Evolutionary conservation across 1,139 yeast genomes (phyloP).

Genomic region (Barnettozyma hawaiiensis): DNA sequence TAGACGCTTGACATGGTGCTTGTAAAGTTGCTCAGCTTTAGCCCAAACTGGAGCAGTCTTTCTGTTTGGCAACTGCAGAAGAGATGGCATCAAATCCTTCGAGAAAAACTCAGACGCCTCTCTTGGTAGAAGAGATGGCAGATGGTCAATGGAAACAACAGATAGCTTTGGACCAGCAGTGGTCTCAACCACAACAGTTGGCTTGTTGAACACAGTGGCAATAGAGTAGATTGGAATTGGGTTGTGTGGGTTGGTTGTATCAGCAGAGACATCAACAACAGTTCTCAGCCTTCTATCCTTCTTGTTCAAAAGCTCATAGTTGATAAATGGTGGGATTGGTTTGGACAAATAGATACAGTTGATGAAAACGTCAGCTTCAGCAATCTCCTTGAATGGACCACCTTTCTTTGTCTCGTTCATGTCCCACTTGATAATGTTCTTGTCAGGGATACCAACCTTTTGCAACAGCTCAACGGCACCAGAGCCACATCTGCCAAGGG

Average conservation of each 20-base stretch:
- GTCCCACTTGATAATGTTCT: conserved; percentile 87
- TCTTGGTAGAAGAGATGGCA: conserved; percentile 92
- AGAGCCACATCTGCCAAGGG: conserved; percentile 98
- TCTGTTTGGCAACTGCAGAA: conserved; percentile 78
- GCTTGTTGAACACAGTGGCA: conserved; percentile 86
- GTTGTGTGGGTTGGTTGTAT: conserved; percentile 96
- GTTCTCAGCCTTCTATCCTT: conserved; percentile 71
- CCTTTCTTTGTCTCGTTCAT: conserved; percentile 94
- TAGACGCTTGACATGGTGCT: conserved; percentile 73
- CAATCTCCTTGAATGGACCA: conserved; percentile 94
- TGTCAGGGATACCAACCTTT: conserved; percentile 84
- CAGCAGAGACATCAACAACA: conserved; percentile 96
- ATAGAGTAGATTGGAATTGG: conserved; percentile 90
- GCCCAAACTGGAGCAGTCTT: conserved; percentile 84
- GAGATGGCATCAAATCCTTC: conserved; percentile 79
- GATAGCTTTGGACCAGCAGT: conserved; percentile 79
- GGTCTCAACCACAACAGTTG: conserved; percentile 79
- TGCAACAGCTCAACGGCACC: conserved; percentile 86
- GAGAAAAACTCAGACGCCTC: conserved; percentile 93
- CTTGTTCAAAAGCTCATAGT: conserved; percentile 58
- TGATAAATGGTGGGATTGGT: conserved; percentile 90
- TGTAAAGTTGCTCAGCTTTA: conserved; percentile 76
- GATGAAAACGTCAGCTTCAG: conserved; percentile 77
- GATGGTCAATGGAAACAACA: conserved; percentile 93
- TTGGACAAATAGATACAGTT: conserved; percentile 92